phyloP scores from a whole-genome alignment of 2,329 filamentous ascomycete genomes.

The Fusarium penzigii region DNA sequence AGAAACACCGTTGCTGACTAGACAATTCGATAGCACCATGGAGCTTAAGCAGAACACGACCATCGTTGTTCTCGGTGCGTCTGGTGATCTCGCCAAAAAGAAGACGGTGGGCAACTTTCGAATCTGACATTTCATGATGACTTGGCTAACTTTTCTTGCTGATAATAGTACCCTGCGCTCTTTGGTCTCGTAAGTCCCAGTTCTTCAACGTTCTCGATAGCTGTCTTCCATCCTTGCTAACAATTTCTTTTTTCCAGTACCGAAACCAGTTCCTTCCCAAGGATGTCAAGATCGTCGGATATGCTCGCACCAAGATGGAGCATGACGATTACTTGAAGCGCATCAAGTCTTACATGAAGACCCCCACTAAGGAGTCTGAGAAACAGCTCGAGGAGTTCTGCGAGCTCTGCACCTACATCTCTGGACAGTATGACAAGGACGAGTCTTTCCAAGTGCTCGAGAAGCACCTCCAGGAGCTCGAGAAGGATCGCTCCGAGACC shows the following conservation, averaged over 20 bases:
- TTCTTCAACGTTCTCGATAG: background rate
- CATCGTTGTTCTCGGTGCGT: slow-evolving; percentile 94
- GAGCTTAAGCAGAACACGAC: slow-evolving; percentile 99
- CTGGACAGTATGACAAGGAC: slow-evolving; percentile 97
- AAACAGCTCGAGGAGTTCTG: slow-evolving; percentile 92
- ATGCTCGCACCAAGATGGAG: slow-evolving; percentile 99
- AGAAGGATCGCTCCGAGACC: slow-evolving; percentile 78
- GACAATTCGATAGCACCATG: slow-evolving; percentile 51
- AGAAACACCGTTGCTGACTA: slow-evolving; percentile 17
- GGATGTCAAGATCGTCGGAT: slow-evolving; percentile 95
- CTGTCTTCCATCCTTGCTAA: slow-evolving; percentile 7
- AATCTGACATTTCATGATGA: slow-evolving; percentile 9
- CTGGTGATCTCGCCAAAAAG: slow-evolving; percentile 98
- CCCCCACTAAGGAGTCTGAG: slow-evolving; percentile 95
- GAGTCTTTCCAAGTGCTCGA: slow-evolving; percentile 87
- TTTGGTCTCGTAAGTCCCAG: slow-evolving; percentile 83
- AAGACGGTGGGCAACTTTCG: slow-evolving; percentile 73
- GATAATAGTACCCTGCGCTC: slow-evolving; percentile 81
- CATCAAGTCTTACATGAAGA: slow-evolving; percentile 98
- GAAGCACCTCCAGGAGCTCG: slow-evolving; percentile 82
- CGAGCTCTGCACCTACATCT: slow-evolving; percentile 85
- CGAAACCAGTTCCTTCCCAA: slow-evolving; percentile 98
- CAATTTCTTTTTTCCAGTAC: slow-evolving; percentile 58
- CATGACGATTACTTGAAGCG: slow-evolving; percentile 91
- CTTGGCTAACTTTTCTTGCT: slow-evolving; percentile 24